These are phyloP conservation scores for Aureobasidium musti DNA, from an alignment of 2,329 filamentous ascomycete species.

Conservation along the genomic window DNA sequence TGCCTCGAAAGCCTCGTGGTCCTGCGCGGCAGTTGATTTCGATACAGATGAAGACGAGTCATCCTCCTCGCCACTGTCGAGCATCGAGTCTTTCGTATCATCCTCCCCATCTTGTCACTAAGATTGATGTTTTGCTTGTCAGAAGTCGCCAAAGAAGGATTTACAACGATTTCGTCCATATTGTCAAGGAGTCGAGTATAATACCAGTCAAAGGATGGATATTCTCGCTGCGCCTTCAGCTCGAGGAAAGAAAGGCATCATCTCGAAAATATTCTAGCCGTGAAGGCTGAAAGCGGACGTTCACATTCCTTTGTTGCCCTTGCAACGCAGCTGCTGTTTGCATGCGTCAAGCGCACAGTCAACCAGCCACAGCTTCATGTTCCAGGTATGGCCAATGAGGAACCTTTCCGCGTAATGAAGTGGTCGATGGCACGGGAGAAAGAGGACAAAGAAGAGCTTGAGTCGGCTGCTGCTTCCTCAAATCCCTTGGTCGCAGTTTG, in stretches of 20 bases:
- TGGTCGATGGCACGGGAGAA: not conserved
- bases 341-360: not conserved
- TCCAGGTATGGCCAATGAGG: not conserved
- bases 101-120: not conserved
- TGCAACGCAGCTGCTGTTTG: not conserved
- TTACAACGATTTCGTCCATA: not conserved
- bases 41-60: not conserved
- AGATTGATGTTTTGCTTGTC: no score
- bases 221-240: not conserved
- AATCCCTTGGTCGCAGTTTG: not conserved
- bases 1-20: not conserved
- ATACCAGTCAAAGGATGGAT: not conserved
- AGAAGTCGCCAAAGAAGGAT: no score
- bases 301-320: slow-evolving; percentile 12
- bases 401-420: no score
- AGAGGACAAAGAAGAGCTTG: not conserved
- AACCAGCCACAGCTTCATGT: not conserved
- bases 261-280: not conserved
- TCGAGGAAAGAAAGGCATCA: not conserved
- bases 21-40: not conserved
- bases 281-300: not conserved
- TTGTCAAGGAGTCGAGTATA: not conserved
- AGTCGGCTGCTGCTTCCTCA: not conserved
- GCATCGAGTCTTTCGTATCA: not conserved
- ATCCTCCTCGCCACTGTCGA: not conserved